Conservation (phyloP, 2,329 filamentous ascomycete species). For the Mollisiaceae sp. region DNA sequence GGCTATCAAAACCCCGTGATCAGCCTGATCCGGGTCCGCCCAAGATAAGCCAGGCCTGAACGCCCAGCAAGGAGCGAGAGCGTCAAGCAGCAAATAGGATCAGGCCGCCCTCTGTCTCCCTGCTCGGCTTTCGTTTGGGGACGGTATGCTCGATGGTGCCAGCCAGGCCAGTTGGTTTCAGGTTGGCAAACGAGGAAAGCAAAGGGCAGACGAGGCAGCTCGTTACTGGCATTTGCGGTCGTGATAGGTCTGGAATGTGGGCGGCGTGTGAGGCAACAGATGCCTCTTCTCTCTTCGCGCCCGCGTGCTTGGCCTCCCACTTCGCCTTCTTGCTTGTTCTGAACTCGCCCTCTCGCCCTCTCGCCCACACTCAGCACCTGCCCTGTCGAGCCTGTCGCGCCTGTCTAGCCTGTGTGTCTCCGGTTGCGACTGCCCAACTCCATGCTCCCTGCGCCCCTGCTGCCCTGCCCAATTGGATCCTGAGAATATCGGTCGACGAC, state of each 20-base stretch:
- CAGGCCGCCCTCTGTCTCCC: neutral
- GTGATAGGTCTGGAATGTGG: neutral
- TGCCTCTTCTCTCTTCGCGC: too few relatives aligned
- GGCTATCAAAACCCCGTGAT: neutral
- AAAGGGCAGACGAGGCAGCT: neutral
- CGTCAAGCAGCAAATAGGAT: neutral
- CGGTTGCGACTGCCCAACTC: neutral
- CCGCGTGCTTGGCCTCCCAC: neutral
- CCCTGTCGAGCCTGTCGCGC: neutral
- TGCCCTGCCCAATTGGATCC: neutral
- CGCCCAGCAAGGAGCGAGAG: slow-evolving; percentile 2
- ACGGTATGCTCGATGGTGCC: neutral
- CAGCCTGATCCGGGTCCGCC: neutral
- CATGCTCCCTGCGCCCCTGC: too few relatives aligned
- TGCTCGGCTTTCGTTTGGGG: neutral
- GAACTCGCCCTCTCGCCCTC: too few relatives aligned
- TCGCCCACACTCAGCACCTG: neutral
- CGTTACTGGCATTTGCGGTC: neutral
- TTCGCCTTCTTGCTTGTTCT: too few relatives aligned
- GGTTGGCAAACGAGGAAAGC: neutral
- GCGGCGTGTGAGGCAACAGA: neutral
- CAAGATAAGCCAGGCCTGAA: slow-evolving; percentile 5
- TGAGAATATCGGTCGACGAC: neutral
- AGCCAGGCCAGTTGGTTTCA: slow-evolving; percentile 5
- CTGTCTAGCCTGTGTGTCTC: neutral